Evolutionary conservation across 345 rosid species (phyloP).

Genomic region (Mercurialis annua): DNA sequence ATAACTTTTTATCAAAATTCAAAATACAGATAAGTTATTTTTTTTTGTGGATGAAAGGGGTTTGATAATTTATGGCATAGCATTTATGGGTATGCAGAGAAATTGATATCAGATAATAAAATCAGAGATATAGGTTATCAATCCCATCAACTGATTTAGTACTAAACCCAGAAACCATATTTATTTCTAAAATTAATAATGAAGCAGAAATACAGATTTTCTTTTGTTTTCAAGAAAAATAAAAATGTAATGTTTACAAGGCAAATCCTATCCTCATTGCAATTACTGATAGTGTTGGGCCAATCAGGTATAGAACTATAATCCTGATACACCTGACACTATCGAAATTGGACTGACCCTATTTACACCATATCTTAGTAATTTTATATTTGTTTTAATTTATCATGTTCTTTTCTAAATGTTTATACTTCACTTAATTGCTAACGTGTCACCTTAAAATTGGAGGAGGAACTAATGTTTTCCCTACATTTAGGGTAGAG

Average conservation of each 20-base stretch:
- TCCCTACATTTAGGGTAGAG: too few relatives aligned
- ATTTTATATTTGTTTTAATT: not conserved
- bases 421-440: too few relatives aligned
- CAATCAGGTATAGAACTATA: not conserved
- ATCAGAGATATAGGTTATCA: not conserved
- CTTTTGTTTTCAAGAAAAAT: not conserved
- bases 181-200: not conserved
- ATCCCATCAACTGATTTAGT: not conserved
- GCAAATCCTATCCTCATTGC: not conserved
- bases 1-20: too few relatives aligned
- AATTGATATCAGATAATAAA: too few relatives aligned
- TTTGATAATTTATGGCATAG: too few relatives aligned
- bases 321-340: not conserved
- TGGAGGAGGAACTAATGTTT: too few relatives aligned
- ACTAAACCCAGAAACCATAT: not conserved
- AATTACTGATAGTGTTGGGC: not conserved
- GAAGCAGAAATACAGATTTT: not conserved
- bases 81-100: too few relatives aligned
- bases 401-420: not conserved
- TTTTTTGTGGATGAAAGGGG: too few relatives aligned
- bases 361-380: not conserved
- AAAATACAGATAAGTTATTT: too few relatives aligned
- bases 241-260: not conserved
- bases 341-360: not conserved
- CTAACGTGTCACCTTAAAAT: too few relatives aligned